These are phyloP conservation scores for Stereocaulon alpinum DNA, from an alignment of 495 filamentous ascomycete species.

Conservation along the genomic window DNA sequence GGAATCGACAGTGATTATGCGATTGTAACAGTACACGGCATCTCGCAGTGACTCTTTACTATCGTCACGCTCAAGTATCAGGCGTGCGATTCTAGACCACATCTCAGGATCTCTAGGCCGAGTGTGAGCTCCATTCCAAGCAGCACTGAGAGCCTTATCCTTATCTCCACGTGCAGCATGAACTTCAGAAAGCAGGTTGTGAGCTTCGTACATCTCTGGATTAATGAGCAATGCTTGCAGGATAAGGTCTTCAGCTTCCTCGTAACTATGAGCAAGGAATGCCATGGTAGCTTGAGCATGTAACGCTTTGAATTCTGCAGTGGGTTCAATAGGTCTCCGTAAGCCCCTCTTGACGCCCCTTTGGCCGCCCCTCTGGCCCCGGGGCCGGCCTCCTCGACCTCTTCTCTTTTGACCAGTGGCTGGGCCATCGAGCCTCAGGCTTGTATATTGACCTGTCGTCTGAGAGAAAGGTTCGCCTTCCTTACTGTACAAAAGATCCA, in stretches of 20 bases:
- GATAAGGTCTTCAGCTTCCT: constrained; percentile 50
- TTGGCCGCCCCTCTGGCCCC: constrained; percentile 31
- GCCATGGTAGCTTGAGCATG: constrained; percentile 60
- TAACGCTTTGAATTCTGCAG: constrained; percentile 61
- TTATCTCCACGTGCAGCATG: constrained; percentile 57
- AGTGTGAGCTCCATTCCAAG: constrained; percentile 62
- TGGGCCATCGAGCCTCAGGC: background rate
- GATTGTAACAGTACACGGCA: constrained; percentile 58
- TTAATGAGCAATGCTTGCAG: constrained; percentile 67
- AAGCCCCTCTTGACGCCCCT: constrained; percentile 50
- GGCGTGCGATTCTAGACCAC: constrained; percentile 59
- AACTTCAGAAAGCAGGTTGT: constrained; percentile 64
- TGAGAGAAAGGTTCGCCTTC: background rate
- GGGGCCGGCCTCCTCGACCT: constrained; percentile 1
- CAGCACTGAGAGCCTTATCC: constrained; percentile 54
- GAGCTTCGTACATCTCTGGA: constrained; percentile 71
- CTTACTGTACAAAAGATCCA: background rate
- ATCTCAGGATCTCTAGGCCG: constrained; percentile 53
- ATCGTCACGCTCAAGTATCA: constrained; percentile 52
- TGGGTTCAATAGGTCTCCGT: constrained; percentile 62
- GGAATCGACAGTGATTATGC: constrained; percentile 52
- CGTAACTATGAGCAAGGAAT: constrained; percentile 56
- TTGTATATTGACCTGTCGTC: background rate
- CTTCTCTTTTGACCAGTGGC: background rate
- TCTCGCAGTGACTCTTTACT: constrained; percentile 45